Percentiles rank a stretch among this genome's conserved stretches.
Evolutionary conservation across 176 grass and related monocot species (phyloP).

Genomic region (Paspalum notatum): DNA sequence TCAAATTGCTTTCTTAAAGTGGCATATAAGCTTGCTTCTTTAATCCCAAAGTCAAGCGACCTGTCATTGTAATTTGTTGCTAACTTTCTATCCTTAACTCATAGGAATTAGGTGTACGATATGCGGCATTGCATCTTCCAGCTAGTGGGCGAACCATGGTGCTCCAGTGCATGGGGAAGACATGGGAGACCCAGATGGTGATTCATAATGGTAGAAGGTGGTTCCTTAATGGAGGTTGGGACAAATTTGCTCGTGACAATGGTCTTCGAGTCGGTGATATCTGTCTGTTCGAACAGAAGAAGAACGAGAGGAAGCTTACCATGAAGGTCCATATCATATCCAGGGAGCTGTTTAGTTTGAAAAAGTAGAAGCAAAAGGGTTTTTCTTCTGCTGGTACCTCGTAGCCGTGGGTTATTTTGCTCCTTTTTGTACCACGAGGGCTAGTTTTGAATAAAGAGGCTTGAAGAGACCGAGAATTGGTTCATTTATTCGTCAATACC

Average conservation of each 20-base stretch:
- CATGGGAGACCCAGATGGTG: background rate
- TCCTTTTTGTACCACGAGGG: no score
- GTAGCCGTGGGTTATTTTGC: background rate
- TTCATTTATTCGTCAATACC: no score
- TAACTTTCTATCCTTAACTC: constrained; percentile 20
- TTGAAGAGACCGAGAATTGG: no score
- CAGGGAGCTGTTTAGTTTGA: constrained; percentile 4
- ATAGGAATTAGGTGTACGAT: constrained; percentile 36
- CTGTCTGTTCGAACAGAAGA: constrained; percentile 55
- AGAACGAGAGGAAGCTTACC: constrained; percentile 6
- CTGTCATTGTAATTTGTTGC: background rate
- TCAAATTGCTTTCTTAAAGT: background rate
- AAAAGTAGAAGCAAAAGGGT: background rate
- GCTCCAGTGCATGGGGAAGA: constrained; percentile 5
- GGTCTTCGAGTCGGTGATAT: constrained; percentile 43
- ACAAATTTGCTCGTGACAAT: constrained; percentile 47
- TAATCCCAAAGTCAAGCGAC: background rate
- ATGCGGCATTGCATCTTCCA: constrained; percentile 31
- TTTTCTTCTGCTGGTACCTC: background rate
- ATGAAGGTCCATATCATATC: constrained; percentile 47
- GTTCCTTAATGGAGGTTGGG: constrained; percentile 23
- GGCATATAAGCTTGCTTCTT: background rate
- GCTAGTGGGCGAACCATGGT: background rate
- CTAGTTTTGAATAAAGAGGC: no score
- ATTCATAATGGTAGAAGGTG: background rate